Conservation (phyloP, 2,329 filamentous ascomycete genomes). For the Nothophoma quercina region DNA sequence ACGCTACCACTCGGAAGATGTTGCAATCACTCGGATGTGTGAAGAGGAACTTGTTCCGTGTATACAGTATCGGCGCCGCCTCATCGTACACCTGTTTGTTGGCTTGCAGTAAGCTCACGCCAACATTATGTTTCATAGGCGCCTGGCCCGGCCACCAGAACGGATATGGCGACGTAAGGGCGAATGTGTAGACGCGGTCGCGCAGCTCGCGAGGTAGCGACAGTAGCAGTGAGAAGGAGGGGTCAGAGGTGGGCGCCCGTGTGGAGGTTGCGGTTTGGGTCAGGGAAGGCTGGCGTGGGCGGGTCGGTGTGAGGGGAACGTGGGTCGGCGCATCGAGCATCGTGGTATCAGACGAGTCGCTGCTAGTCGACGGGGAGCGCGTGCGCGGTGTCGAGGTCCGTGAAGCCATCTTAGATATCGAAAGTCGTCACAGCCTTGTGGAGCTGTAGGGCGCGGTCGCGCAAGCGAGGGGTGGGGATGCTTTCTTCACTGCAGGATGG, state of each 20-base stretch:
- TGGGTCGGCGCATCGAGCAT: slow-evolving; percentile 44
- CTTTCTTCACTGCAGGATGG: too few relatives aligned
- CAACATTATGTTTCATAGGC: slow-evolving; percentile 31
- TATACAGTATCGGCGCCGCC: slow-evolving; percentile 46
- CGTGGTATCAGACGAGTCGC: slow-evolving; percentile 41
- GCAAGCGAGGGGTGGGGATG: neutral
- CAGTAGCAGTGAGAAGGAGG: slow-evolving; percentile 43
- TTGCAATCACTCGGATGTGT: slow-evolving; percentile 50
- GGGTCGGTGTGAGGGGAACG: slow-evolving; percentile 35
- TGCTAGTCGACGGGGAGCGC: slow-evolving; percentile 40
- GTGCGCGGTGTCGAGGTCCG: slow-evolving; percentile 39
- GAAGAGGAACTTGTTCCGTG: slow-evolving; percentile 48
- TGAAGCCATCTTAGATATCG: slow-evolving; percentile 34
- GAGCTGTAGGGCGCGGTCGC: neutral
- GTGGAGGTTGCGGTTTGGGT: slow-evolving; percentile 21
- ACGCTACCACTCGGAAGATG: slow-evolving; percentile 48
- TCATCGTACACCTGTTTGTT: slow-evolving; percentile 44
- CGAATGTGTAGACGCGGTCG: slow-evolving; percentile 45
- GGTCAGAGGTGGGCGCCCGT: slow-evolving; percentile 20
- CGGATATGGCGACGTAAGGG: slow-evolving; percentile 40
- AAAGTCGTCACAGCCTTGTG: neutral
- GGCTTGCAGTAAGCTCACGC: slow-evolving; percentile 37
- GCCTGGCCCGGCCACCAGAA: slow-evolving; percentile 44
- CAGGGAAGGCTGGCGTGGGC: slow-evolving; percentile 33
- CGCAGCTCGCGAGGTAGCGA: slow-evolving; percentile 48